Base-by-base conservation (phyloP, 1,139 yeast genomes). In the Hanseniaspora sp. region DNA sequence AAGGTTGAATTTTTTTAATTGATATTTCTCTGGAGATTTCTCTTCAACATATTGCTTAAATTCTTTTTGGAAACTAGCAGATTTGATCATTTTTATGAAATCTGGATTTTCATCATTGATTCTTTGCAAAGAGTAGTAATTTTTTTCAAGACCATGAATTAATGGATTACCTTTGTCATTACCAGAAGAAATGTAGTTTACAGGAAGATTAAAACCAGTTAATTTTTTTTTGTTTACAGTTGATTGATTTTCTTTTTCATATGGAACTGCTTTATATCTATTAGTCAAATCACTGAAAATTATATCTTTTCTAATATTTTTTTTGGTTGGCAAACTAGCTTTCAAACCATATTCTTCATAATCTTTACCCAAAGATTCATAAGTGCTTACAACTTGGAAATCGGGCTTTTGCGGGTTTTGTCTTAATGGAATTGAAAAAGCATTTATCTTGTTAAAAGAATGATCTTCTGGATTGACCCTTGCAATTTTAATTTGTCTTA, bases 101-200 rank as follows among this genome's bases (percentile, higher is more conserved):
- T 82, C 72, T 12, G 80, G 74, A 43, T 80, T 75, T 1, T 85
- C 74, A 59, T 76, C 79, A 28, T 82, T 71, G 28, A 78, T 72
- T 65, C 82, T 86, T 59, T 77, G 79, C 0, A 76, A 71, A 33
- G 85, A 84, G 53, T 53, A 59, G 54, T 58, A 56, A 29, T 59
- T 59, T 11, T 58, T 59, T 11, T 58, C 58, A 31, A 44, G 41
- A 7, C 35, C 31, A 31, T 51, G 30, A 9, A 51, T 18, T 7
- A 44, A 34, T 9, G 48, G 37, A 7, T 47, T 37, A n/a, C 34
- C 41, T 30, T 23, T 51, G 3, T 44, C 9, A 4, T 42, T 47
- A 13, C 37, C 45, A 3, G 43, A 12, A 4, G 37, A 17, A 1
- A 12, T 15, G 13, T 38, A 34, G 15, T 44, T 45, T 4, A 51